Evolutionary conservation across 169 alveolate species (phyloP).

Genomic region (Eimeria maxima): DNA sequence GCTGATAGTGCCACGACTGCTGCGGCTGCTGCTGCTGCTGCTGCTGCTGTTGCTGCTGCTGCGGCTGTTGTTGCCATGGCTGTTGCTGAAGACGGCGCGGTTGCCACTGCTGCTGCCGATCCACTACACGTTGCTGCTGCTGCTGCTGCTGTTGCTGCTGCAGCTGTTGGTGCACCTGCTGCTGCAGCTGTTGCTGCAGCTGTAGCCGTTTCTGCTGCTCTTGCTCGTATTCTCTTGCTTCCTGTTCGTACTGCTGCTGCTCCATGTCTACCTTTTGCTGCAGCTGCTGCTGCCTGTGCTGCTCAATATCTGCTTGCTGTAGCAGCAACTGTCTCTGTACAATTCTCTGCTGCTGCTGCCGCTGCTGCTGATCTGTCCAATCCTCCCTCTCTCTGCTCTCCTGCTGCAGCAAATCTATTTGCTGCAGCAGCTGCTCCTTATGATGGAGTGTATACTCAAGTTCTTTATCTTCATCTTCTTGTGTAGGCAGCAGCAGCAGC

Average conservation of each 20-base stretch:
- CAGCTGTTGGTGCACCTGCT: not conserved
- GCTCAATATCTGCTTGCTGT: not conserved
- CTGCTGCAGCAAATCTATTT: not conserved
- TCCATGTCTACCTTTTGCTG: not conserved
- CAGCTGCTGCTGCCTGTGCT: not conserved
- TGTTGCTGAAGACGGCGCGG: too few relatives aligned
- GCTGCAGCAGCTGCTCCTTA: conserved; percentile 6
- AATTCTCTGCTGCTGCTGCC: not conserved
- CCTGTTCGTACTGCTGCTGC: conserved; percentile 12
- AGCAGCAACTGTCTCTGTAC: not conserved
- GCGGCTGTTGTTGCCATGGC: conserved; percentile 28
- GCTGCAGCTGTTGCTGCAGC: conserved; percentile 17
- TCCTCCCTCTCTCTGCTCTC: not conserved
- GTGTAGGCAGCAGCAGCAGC: conserved; percentile 17
- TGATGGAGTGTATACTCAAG: not conserved
- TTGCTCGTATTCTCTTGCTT: not conserved
- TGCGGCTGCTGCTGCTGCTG: conserved; percentile 39
- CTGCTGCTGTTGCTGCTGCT: conserved; percentile 36
- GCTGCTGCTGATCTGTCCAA: not conserved
- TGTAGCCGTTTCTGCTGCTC: conserved; percentile 7
- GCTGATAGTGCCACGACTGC: not conserved
- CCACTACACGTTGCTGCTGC: not conserved
- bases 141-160: conserved; percentile 44
- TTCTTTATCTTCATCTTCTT: not conserved
- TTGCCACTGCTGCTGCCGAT: not conserved